Base-by-base conservation (phyloP, 768 basidiomycete species). In the Mycena polygramma region DNA sequence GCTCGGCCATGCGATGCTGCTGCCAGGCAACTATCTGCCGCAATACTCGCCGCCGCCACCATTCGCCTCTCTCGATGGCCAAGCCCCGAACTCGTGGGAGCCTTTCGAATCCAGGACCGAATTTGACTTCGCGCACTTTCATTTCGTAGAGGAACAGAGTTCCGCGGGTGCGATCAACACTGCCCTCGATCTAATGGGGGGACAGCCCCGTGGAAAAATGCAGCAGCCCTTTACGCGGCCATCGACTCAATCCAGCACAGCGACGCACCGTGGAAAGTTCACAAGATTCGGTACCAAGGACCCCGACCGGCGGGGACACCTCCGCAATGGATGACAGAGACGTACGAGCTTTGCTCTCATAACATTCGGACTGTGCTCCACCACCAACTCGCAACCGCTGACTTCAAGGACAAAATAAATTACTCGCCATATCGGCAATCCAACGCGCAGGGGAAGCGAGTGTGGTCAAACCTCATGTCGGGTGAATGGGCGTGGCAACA, bases 391-490 rank as follows among this genome's bases (percentile, higher is more conserved):
- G 46, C 46, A 17, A 61, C 26, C n/a, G 19, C 59, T 10, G 59
- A 61, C 3, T 61, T 61, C 13, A 6, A 22, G 6, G 59, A 63
- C 43, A n/a, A 68, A 11, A 74, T 79, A 41, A 61, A 76, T 39
- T 58, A 63, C 53, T 53, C 66, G 13, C 77, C 79, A 2, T 79
- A 76, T 58, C 73, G 64, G 19, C 70, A 80, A 61, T 79, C 74
- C 57, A 46, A 76, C 24, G 57, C 60, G 7, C 43, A 66, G 26
- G 70, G 72, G 13, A 57, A 77, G 5, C 71, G 78, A 3, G 71
- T 77, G 2, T 81, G 68, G 55, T 72, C 69, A 3, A 77, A 77
- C 65, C 48, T 79, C 0, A 75, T 79, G 74, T 77, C 74, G 10
- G 77, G 70, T 1, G 71, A 77, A 57, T 77, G 77, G 78, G 75